Conservation (phyloP, 1,284 basidiomycete genomes). For the Cutaneotrichosporon sp. region DNA sequence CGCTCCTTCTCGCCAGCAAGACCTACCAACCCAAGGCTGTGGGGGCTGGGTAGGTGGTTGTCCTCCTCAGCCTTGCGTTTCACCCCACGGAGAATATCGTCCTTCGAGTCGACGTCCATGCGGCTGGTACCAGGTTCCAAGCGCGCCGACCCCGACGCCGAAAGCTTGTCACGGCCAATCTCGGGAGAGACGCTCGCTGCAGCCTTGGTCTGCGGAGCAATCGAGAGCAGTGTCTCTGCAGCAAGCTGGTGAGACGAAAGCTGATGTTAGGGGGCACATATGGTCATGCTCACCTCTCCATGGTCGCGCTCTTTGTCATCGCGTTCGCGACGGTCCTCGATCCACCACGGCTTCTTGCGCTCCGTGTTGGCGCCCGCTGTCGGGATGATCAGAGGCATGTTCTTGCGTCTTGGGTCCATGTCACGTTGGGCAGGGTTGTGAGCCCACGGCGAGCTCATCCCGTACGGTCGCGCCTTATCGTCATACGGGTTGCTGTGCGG, state of each 20-base stretch:
- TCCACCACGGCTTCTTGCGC: conserved; percentile 47
- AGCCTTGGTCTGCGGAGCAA: conserved; percentile 43
- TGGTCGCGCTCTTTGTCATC: conserved; percentile 26
- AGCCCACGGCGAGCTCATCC: conserved; percentile 21
- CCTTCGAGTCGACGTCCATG: conserved; percentile 34
- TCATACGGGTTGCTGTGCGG: conserved; percentile 19
- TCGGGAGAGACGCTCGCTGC: conserved; percentile 30
- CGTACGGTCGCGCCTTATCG: conserved; percentile 22
- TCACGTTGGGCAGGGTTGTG: conserved; percentile 18
- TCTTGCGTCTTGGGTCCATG: conserved; percentile 27
- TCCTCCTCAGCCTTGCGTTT: conserved; percentile 48
- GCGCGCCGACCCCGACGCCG: conserved; percentile 19
- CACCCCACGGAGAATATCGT: conserved; percentile 33
- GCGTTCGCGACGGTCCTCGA: conserved; percentile 32
- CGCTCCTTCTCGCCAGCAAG: conserved; percentile 33
- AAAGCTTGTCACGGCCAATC: conserved; percentile 29
- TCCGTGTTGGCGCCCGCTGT: conserved; percentile 24
- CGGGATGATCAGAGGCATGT: conserved; percentile 26
- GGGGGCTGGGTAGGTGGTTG: conserved; percentile 30
- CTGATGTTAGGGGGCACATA: conserved; percentile 20
- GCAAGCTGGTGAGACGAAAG: conserved; percentile 50
- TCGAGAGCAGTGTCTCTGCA: conserved; percentile 51
- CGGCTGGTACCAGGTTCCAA: conserved; percentile 8
- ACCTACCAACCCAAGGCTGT: conserved; percentile 32
- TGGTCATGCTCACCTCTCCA: conserved; percentile 18